Percentiles rank a stretch among this genome's conserved stretches.
phyloP scores from a whole-genome alignment of 345 rosid species.

The Nasturtium officinale region DNA sequence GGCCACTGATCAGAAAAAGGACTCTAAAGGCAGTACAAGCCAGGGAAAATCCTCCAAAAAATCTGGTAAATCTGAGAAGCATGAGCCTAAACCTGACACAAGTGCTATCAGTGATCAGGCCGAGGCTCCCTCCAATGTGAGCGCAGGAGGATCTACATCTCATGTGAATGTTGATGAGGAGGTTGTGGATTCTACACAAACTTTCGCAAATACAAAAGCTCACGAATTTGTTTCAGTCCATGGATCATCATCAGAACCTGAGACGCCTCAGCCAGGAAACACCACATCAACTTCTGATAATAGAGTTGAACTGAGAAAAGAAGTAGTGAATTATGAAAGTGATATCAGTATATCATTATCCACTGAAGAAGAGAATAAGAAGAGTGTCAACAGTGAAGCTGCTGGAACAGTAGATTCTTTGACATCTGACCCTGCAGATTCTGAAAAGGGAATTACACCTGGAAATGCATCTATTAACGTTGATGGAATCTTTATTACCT shows the following conservation, averaged over 20 bases:
- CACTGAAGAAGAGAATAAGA: slow-evolving; percentile 40
- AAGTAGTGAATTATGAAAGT: slow-evolving; percentile 35
- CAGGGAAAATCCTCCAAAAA: slow-evolving; percentile 74
- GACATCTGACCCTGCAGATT: slow-evolving; percentile 34
- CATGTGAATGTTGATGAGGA: slow-evolving; percentile 36
- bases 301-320: slow-evolving; percentile 35
- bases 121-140: slow-evolving; percentile 31
- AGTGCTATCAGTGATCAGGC: slow-evolving; percentile 38
- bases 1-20: slow-evolving; percentile 61
- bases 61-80: slow-evolving; percentile 58
- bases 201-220: slow-evolving; percentile 44
- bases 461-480: slow-evolving; percentile 28
- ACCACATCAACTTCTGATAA: slow-evolving; percentile 29
- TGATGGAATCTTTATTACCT: slow-evolving; percentile 22
- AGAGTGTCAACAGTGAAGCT: slow-evolving; percentile 29
- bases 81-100: slow-evolving; percentile 55
- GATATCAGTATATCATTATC: slow-evolving; percentile 37
- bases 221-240: slow-evolving; percentile 43
- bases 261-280: slow-evolving; percentile 37
- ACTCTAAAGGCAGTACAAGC: slow-evolving; percentile 69
- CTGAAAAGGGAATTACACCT: slow-evolving; percentile 47
- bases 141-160: slow-evolving; percentile 48
- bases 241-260: slow-evolving; percentile 40
- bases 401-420: slow-evolving; percentile 29
- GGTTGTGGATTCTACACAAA: slow-evolving; percentile 44